Conservation (phyloP, 441 rosid species). For the Euphorbia celastroides region DNA sequence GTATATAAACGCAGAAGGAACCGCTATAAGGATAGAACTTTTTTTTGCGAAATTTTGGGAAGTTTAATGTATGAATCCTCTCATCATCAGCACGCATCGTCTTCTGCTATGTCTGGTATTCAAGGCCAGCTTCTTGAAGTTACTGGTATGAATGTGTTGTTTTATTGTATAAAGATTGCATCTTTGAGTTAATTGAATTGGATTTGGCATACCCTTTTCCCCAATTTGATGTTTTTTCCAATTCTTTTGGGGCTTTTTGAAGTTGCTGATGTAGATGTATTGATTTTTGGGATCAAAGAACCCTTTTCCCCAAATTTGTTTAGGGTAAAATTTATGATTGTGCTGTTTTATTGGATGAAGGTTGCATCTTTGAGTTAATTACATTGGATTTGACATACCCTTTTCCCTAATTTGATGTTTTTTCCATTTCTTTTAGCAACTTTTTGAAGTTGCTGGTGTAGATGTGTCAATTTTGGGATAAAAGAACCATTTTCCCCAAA, state of each 20-base stretch:
- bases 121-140: constrained; percentile 65
- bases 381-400: not conserved
- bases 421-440: too few relatives aligned
- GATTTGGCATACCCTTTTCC: not conserved
- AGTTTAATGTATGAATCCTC: not conserved
- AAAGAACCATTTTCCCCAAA: not conserved
- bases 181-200: not conserved
- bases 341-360: too few relatives aligned
- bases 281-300: not conserved
- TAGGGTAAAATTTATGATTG: too few relatives aligned
- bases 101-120: constrained; percentile 28
- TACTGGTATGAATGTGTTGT: constrained; percentile 41
- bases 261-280: constrained; percentile 28
- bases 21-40: not conserved
- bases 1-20: not conserved
- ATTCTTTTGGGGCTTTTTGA: too few relatives aligned
- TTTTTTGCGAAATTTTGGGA: not conserved
- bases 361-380: not conserved
- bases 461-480: not conserved
- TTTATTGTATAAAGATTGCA: not conserved
- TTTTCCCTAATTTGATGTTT: not conserved
- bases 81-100: not conserved
- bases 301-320: constrained; percentile 1
- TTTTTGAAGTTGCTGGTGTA: constrained; percentile 78
- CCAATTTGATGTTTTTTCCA: not conserved